A percentile compares a stretch with the other conserved stretches of the same genome.
Conservation (phyloP, 306 rosid genomes). For the Gleditsia sinensis region DNA sequence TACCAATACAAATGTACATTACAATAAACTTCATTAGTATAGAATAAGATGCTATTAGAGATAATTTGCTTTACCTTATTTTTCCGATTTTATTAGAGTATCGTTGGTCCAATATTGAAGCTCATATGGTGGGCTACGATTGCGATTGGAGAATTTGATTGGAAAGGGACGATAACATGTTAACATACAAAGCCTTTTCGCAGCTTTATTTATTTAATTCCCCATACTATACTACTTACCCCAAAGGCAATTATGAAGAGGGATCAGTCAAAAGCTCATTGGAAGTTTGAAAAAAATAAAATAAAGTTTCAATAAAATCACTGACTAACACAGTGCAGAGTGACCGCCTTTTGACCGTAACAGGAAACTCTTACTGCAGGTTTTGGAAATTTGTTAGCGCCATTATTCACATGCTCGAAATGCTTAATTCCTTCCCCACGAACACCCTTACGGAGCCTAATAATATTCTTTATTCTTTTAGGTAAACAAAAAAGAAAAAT, state of each 20-base stretch:
- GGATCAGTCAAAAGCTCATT: constrained; percentile 29
- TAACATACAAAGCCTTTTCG: not conserved
- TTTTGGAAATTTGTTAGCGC: constrained; percentile 37
- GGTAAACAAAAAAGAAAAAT: not conserved
- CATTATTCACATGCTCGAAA: constrained; percentile 20
- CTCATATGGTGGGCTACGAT: not conserved
- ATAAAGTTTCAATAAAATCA: constrained; percentile 29
- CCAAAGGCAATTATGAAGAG: constrained; percentile 34
- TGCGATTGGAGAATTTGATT: not conserved
- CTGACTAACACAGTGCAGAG: constrained; percentile 39
- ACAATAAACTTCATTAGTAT: too few relatives aligned
- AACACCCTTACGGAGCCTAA: not conserved
- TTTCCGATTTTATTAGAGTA: not conserved
- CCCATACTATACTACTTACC: not conserved
- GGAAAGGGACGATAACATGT: not conserved
- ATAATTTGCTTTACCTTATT: not conserved
- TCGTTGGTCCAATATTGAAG: not conserved
- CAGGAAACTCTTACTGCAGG: not conserved
- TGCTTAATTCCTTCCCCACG: constrained; percentile 18
- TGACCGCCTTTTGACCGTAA: constrained; percentile 51
- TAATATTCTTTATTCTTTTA: not conserved
- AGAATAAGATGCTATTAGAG: too few relatives aligned
- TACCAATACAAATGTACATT: too few relatives aligned
- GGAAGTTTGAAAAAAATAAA: constrained; percentile 31
- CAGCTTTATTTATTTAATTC: not conserved